phyloP scores from a whole-genome alignment of 495 filamentous ascomycete species.

The Jackrogersella minutella region DNA sequence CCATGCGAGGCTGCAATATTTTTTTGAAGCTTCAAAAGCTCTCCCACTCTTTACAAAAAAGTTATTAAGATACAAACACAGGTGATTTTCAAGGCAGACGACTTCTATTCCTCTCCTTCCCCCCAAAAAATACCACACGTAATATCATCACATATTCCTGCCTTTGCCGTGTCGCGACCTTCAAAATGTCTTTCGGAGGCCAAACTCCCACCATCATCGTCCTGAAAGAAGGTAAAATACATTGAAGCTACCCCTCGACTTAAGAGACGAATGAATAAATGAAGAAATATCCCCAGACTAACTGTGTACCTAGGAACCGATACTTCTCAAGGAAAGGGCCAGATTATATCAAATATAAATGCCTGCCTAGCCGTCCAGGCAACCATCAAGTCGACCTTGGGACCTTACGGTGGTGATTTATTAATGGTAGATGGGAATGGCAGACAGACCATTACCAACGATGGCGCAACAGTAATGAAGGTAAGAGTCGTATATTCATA shows the following conservation, averaged over 20 bases:
- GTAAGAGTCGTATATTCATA: conserved; percentile 53
- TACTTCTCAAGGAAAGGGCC: conserved; percentile 93
- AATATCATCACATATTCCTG: background rate
- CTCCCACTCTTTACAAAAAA: conserved; percentile 9
- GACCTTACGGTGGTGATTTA: conserved; percentile 97
- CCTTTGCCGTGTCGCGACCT: conserved; percentile 5
- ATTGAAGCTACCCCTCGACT: conserved; percentile 38
- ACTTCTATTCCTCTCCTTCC: background rate
- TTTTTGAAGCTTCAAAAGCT: conserved; percentile 28
- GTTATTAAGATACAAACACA: conserved; percentile 14
- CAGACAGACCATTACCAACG: conserved; percentile 96
- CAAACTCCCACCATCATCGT: conserved; percentile 99
- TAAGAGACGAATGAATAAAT: no score
- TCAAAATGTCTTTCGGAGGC: conserved; percentile 91
- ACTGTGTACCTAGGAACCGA: conserved; percentile 77
- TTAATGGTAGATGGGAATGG: conserved; percentile 96
- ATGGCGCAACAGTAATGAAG: conserved; percentile 99
- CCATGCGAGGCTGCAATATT: conserved; percentile 40
- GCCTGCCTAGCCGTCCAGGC: conserved; percentile 97
- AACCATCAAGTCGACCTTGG: conserved; percentile 92
- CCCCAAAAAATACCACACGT: background rate
- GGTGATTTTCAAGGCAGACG: conserved; percentile 11
- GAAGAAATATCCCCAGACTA: conserved; percentile 34
- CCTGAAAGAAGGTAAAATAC: conserved; percentile 89
- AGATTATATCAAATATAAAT: conserved; percentile 98